Evolutionary conservation across 441 rosid species (phyloP).

Genomic region (Brassica balearica): DNA sequence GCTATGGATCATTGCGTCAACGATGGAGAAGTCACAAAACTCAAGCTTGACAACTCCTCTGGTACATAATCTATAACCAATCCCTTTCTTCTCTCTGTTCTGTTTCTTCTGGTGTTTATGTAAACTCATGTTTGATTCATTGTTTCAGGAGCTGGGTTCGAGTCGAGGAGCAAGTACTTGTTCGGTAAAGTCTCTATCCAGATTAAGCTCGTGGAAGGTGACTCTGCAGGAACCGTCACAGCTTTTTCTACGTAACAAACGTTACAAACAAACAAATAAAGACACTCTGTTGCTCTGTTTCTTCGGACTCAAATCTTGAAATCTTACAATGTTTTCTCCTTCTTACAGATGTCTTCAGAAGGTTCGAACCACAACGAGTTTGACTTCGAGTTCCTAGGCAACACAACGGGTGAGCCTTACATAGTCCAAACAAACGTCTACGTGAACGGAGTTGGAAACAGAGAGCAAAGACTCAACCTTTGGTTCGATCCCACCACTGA

Average conservation of each 20-base stretch:
- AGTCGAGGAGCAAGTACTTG: conserved; percentile 83
- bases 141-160: conserved; percentile 87
- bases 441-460: conserved; percentile 91
- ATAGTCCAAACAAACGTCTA: conserved; percentile 85
- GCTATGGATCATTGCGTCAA: conserved; percentile 76
- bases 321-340: background rate
- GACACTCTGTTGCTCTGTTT: conserved; percentile 11
- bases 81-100: conserved; percentile 2
- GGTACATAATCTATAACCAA: conserved; percentile 48
- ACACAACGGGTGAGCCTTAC: conserved; percentile 91
- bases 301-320: conserved; percentile 7
- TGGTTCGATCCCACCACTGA: conserved; percentile 98
- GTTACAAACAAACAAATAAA: background rate
- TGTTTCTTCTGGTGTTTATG: background rate
- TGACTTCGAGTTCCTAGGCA: conserved; percentile 94
- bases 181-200: conserved; percentile 86
- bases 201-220: conserved; percentile 91
- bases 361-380: conserved; percentile 93
- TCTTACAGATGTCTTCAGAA: conserved; percentile 92
- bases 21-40: conserved; percentile 83
- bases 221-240: conserved; percentile 88
- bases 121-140: conserved; percentile 5
- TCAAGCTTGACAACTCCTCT: conserved; percentile 88
- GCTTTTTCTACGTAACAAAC: conserved; percentile 89
- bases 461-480: conserved; percentile 87